Conservation (phyloP, 202 grass and related monocot species). For the Eragrostis tef region DNA sequence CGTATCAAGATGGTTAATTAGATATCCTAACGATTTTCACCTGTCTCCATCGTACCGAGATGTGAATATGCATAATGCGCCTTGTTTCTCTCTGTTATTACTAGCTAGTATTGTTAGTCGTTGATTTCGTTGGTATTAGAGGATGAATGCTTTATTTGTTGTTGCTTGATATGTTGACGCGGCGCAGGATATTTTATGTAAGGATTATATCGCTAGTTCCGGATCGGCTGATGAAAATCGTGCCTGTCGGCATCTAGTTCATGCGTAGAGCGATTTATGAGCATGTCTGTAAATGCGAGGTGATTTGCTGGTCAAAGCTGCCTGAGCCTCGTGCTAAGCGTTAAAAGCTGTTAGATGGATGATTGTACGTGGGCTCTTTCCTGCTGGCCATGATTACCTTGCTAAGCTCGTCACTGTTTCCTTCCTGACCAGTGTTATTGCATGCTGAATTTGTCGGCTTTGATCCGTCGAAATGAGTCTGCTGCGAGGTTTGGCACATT, state of each 20-base stretch:
- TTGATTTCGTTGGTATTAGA: slow-evolving; percentile 32
- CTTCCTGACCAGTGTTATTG: slow-evolving; percentile 48
- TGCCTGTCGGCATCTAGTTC: not conserved
- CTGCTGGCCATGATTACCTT: slow-evolving; percentile 33
- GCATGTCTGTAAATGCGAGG: not conserved
- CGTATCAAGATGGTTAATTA: not conserved
- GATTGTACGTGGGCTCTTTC: slow-evolving; percentile 39
- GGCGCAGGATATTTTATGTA: slow-evolving; percentile 64
- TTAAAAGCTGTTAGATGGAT: slow-evolving; percentile 33
- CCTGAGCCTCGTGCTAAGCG: not conserved
- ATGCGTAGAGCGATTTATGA: not conserved
- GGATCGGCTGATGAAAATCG: slow-evolving; percentile 5
- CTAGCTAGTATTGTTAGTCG: not conserved
- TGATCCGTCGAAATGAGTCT: not conserved
- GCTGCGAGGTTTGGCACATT: not conserved
- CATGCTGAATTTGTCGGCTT: slow-evolving; percentile 48
- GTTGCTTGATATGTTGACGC: slow-evolving; percentile 37
- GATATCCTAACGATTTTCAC: slow-evolving; percentile 14
- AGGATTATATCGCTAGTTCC: not conserved
- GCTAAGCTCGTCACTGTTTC: slow-evolving; percentile 30
- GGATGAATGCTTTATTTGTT: slow-evolving; percentile 21
- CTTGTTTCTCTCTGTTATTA: not conserved
- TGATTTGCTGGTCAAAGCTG: slow-evolving; percentile 39
- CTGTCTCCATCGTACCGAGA: slow-evolving; percentile 7
- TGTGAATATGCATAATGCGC: not conserved